Base-by-base conservation (phyloP, 2,329 filamentous ascomycete species). In the Neofusicoccum umdonicola region DNA sequence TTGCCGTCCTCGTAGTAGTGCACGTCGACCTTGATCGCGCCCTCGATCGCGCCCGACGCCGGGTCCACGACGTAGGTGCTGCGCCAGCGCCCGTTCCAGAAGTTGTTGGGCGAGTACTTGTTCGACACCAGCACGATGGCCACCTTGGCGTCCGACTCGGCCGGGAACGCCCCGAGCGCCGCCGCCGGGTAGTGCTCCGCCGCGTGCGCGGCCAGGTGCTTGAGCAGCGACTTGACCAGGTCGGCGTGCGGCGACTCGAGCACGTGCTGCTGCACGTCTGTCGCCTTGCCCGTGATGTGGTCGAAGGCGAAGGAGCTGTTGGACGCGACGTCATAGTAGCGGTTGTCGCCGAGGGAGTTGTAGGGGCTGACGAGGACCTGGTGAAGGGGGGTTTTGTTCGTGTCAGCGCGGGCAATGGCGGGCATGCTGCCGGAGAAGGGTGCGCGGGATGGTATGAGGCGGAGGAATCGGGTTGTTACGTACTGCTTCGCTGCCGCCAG, bases 1-100 rank as follows among this genome's bases (percentile, higher is more conserved):
- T 99, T 99, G 67, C 95, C 95, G 76, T 99, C 96, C 81, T 99
- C 95, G 82, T 99, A 99, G 84, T 99, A 99, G 83, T 99, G 95
- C 60, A 99, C 94, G 71, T 98, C 93, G 62, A 97, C 91, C 77
- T 94, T 92, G 78, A 98, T 88, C 66, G 84, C 88, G 71, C 95
- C 95, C 42, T 88, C 87, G 48, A 98, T 81, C 41, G 41, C 31
- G 68, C 86, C 83, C 1, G 86, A 83, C 1, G 86, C 81, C 0
- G 93, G 88, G 67, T 89, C 85, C 78, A 90, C 90, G 71, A 90
- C 85, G 82, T 98, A 98, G 62, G 90, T 84, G 54, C 92, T 93
- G 73, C 95, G 91, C 92, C 95, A 99, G 68, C 95, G 92, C 67
- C 95, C 95, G 80, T 97, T 98, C 93, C 95, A 98, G 84, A 93